Evolutionary conservation across 371 early-diverging fungal species (phyloP).

Genomic region (Saksenaea oblongispora): DNA sequence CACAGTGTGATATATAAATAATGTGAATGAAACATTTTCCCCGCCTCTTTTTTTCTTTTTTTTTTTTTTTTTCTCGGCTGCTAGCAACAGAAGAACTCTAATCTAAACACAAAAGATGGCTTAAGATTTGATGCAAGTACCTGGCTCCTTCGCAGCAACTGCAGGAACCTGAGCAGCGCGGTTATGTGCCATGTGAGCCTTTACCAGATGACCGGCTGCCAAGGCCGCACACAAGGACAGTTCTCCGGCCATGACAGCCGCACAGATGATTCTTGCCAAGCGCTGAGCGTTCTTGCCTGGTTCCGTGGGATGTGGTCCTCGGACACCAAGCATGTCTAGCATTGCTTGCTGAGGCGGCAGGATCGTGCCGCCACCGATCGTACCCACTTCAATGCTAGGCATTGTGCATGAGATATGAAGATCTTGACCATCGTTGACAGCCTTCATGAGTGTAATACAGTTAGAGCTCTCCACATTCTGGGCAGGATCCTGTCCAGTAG

Average conservation of each 20-base stretch:
- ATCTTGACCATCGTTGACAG: conserved; percentile 74
- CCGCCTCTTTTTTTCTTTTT: no score
- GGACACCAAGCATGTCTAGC: conserved; percentile 86
- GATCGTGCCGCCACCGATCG: conserved; percentile 95
- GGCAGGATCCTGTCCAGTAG: conserved; percentile 97
- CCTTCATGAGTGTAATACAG: conserved; percentile 95
- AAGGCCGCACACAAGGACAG: conserved; percentile 86
- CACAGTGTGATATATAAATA: no score
- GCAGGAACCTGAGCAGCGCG: conserved; percentile 43
- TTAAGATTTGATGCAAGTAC: background rate
- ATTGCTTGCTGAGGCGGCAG: conserved; percentile 86
- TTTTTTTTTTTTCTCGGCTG: no score
- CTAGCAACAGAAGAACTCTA: background rate
- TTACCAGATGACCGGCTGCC: conserved; percentile 82
- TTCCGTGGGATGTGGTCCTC: conserved; percentile 75
- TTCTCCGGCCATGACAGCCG: conserved; percentile 96
- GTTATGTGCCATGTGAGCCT: conserved; percentile 83
- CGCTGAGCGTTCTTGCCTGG: conserved; percentile 89
- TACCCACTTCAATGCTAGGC: conserved; percentile 96
- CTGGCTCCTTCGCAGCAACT: background rate
- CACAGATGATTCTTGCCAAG: conserved; percentile 87
- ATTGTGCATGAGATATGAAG: conserved; percentile 89
- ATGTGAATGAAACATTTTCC: no score
- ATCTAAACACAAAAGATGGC: background rate
- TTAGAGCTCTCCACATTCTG: conserved; percentile 94